phyloP scores from a whole-genome alignment of 805 yeast genomes.

The Schwanniomyces yamadae region DNA sequence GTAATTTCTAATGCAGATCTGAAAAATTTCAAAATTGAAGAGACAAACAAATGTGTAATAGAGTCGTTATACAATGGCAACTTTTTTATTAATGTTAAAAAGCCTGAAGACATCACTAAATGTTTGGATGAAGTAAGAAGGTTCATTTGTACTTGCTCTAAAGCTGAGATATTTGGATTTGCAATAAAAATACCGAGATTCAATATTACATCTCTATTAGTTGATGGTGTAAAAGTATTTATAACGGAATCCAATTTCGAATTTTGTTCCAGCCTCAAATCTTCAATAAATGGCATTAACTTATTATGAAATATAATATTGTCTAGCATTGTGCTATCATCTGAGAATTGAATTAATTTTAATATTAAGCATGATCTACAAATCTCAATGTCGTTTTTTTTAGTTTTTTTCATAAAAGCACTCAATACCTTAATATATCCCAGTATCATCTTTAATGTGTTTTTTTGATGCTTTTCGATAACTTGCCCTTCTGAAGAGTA shows the following conservation, averaged over 20 bases:
- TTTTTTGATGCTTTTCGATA: constrained; percentile 18
- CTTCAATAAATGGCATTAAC: constrained; percentile 9
- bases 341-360: constrained; percentile 11
- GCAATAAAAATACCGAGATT: neutral
- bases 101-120: neutral
- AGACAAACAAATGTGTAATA: constrained; percentile 7
- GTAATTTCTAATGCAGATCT: neutral
- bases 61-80: constrained; percentile 2
- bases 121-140: constrained; percentile 1
- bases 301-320: constrained; percentile 4
- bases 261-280: constrained; percentile 1
- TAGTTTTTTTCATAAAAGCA: constrained; percentile 9
- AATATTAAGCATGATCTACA: constrained; percentile 10
- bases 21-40: constrained; percentile 1
- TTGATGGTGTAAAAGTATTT: neutral
- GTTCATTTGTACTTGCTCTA: constrained; percentile 2
- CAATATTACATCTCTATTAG: neutral
- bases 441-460: constrained; percentile 21
- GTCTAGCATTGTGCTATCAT: constrained; percentile 7
- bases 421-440: constrained; percentile 24
- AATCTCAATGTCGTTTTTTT: constrained; percentile 4
- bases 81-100: constrained; percentile 1
- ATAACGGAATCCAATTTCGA: neutral
- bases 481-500: constrained; percentile 6
- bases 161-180: neutral